A percentile compares a stretch with the other conserved stretches of the same genome.
Evolutionary conservation across 306 rosid species (phyloP).

Genomic region (Begonia fuchsioides): DNA sequence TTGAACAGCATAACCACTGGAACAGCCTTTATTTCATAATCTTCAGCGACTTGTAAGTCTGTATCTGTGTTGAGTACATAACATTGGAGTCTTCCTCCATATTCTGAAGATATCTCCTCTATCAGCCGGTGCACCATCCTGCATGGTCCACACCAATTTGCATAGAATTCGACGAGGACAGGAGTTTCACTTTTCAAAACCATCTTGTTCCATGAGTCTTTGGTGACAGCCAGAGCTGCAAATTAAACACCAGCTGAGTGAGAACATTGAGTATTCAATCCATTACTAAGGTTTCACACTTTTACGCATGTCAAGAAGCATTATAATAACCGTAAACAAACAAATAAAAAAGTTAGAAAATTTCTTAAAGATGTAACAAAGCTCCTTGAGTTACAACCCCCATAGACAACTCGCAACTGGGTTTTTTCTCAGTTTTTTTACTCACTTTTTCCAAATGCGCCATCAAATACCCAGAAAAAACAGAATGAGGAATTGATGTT

Average conservation of each 20-base stretch:
- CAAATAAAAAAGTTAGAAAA: background rate
- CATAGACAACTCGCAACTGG: too few species aligned
- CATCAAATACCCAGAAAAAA: too few species aligned
- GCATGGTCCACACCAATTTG: slow-evolving; percentile 96
- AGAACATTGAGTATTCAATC: slow-evolving; percentile 8
- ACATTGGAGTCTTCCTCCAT: slow-evolving; percentile 63
- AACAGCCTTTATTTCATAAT: slow-evolving; percentile 76
- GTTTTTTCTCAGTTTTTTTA: too few species aligned
- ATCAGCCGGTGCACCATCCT: slow-evolving; percentile 78
- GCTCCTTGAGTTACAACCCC: too few species aligned
- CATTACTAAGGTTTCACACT: background rate
- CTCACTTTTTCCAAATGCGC: too few species aligned
- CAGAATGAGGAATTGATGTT: too few species aligned
- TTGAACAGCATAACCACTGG: slow-evolving; percentile 81
- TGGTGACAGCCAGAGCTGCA: slow-evolving; percentile 49
- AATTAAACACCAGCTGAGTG: slow-evolving; percentile 8
- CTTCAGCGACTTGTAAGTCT: slow-evolving; percentile 52
- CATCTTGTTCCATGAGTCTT: slow-evolving; percentile 53
- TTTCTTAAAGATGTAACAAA: background rate
- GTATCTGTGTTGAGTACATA: slow-evolving; percentile 60
- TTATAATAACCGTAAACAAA: background rate
- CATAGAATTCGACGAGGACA: slow-evolving; percentile 77
- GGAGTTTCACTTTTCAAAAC: slow-evolving; percentile 53
- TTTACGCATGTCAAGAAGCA: background rate
- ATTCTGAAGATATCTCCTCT: slow-evolving; percentile 59